Percentiles rank a stretch among this genome's conserved stretches.
Conservation (phyloP, 73 alveolate genomes). For the Paramecium sexaurelia region DNA sequence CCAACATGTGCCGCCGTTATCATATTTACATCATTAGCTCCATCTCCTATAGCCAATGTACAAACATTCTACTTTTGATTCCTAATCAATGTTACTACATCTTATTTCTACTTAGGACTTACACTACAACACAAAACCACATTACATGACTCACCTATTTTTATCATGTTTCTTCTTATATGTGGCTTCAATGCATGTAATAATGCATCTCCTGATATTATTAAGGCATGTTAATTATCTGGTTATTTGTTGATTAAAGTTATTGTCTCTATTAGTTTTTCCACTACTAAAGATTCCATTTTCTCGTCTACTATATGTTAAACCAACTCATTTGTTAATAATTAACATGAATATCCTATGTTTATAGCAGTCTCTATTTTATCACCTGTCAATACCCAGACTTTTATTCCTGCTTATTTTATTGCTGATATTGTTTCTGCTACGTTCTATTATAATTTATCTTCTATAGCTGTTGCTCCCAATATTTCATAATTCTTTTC, state of each 20-base stretch:
- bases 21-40: constrained; percentile 98
- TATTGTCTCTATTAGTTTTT: constrained; percentile 71
- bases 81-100: constrained; percentile 78
- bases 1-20: constrained; percentile 97
- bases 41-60: constrained; percentile 96
- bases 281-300: constrained; percentile 68
- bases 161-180: constrained; percentile 55
- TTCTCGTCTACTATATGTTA: constrained; percentile 76
- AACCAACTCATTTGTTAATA: constrained; percentile 84
- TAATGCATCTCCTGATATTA: constrained; percentile 67
- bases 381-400: constrained; percentile 98
- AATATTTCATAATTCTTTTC: constrained; percentile 85
- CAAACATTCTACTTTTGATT: constrained; percentile 71
- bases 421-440: constrained; percentile 78
- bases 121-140: constrained; percentile 87
- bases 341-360: constrained; percentile 89
- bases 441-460: constrained; percentile 91
- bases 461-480: constrained; percentile 99
- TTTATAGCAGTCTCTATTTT: constrained; percentile 97
- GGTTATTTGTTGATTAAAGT: constrained; percentile 45
- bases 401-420: constrained; percentile 86
- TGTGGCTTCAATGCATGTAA: constrained; percentile 54
- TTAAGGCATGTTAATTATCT: constrained; percentile 33
- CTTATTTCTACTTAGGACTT: constrained; percentile 82
- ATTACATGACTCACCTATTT: constrained; percentile 73